Evolutionary conservation across 129 eudicot species (phyloP).

Genomic region (Daucus carota): DH1_v3.0 NC_030383.2:6580001-6580500

Average conservation of each 20-base stretch:
- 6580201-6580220: background rate
- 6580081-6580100: conserved; percentile 3
- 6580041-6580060: conserved; percentile 99
- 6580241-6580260: background rate
- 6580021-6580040: conserved; percentile 98
- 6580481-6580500: background rate
- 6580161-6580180: background rate
- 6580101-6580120: background rate
- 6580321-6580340: background rate
- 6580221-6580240: background rate
- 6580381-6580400: background rate
- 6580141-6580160: background rate
- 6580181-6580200: background rate
- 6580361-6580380: background rate
- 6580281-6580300: background rate
- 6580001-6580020: conserved; percentile 97
- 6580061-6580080: conserved; percentile 98
- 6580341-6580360: background rate
- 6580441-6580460: too few relatives aligned
- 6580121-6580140: background rate
- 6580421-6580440: background rate
- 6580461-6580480: background rate
- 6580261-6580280: background rate
- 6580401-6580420: background rate
- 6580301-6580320: background rate